A percentile compares a stretch with the other conserved stretches of the same genome.
phyloP scores from a whole-genome alignment of 768 basidiomycete genomes.

The Hygrocybe punicea region DNA sequence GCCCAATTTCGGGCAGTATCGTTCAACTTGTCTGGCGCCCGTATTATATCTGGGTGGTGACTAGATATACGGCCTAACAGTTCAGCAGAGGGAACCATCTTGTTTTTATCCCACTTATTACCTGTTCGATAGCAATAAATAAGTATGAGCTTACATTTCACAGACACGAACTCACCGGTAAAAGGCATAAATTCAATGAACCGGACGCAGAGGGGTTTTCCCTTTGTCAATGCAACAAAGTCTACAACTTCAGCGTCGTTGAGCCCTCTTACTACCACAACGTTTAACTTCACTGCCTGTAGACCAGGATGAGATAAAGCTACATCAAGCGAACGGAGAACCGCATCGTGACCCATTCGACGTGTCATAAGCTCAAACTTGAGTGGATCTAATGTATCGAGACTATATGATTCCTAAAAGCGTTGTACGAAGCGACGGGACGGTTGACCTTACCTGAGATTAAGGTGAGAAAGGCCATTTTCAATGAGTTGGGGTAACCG shows the following conservation, averaged over 20 bases:
- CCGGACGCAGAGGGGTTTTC: slow-evolving; percentile 62
- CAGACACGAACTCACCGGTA: slow-evolving; percentile 48
- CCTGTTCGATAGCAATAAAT: slow-evolving; percentile 41
- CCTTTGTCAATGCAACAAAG: slow-evolving; percentile 73
- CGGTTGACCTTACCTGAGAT: slow-evolving; percentile 47
- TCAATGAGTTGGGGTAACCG: slow-evolving; percentile 63
- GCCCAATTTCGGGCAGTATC: slow-evolving; percentile 81
- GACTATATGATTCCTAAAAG: slow-evolving; percentile 35
- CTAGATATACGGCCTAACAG: slow-evolving; percentile 51
- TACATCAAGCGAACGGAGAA: slow-evolving; percentile 59
- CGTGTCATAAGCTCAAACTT: slow-evolving; percentile 88
- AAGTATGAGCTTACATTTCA: slow-evolving; percentile 5
- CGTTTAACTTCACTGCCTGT: slow-evolving; percentile 73
- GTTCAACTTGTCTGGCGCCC: slow-evolving; percentile 63
- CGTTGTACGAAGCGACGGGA: background rate
- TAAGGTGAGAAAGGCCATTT: slow-evolving; percentile 75
- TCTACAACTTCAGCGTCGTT: slow-evolving; percentile 79
- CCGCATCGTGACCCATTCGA: slow-evolving; percentile 71
- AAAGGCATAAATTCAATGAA: slow-evolving; percentile 98
- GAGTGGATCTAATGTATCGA: slow-evolving; percentile 82
- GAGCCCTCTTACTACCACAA: slow-evolving; percentile 75
- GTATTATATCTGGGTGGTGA: slow-evolving; percentile 49
- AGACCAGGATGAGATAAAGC: slow-evolving; percentile 56
- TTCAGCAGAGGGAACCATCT: slow-evolving; percentile 75
- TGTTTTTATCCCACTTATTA: slow-evolving; percentile 79